Conservation (phyloP, 768 basidiomycete genomes). For the Chiua virens region DNA sequence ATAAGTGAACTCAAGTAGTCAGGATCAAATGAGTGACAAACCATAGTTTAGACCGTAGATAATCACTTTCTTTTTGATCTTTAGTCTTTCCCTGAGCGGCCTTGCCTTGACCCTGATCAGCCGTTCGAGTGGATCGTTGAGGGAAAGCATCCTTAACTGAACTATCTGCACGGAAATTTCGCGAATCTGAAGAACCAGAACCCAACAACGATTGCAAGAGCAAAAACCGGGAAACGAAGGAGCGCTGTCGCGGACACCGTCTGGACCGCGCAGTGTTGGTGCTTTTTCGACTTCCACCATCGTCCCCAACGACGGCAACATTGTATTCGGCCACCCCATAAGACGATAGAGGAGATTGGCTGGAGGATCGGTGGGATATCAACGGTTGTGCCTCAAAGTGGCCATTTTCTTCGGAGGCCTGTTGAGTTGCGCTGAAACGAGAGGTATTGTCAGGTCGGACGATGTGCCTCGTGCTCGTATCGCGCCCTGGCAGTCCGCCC, state of each 20-base stretch:
- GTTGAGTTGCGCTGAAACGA: slow-evolving; percentile 7
- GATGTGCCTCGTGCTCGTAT: background rate
- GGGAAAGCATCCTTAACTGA: slow-evolving; percentile 40
- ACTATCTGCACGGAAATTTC: background rate
- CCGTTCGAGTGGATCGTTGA: slow-evolving; percentile 10
- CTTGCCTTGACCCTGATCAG: slow-evolving; percentile 7
- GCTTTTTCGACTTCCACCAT: slow-evolving; percentile 29
- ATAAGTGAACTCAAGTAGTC: background rate
- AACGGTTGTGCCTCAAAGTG: slow-evolving; percentile 30
- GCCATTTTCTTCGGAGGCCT: slow-evolving; percentile 4
- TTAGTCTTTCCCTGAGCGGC: slow-evolving; percentile 19
- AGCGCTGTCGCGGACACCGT: slow-evolving; percentile 25
- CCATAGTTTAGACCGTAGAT: slow-evolving; percentile 86
- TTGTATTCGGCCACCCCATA: slow-evolving; percentile 19
- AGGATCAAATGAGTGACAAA: slow-evolving; percentile 31
- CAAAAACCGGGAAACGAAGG: slow-evolving; percentile 37
- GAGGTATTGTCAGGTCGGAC: background rate
- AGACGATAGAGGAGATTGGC: slow-evolving; percentile 13
- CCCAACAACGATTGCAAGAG: slow-evolving; percentile 27
- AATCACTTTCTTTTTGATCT: slow-evolving; percentile 62
- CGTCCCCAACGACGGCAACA: slow-evolving; percentile 16
- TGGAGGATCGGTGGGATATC: slow-evolving; percentile 24
- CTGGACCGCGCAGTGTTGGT: slow-evolving; percentile 18
- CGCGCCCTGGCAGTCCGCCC: slow-evolving; percentile 2
- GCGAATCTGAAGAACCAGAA: slow-evolving; percentile 3